Conservation (phyloP, 1,284 basidiomycete species). For the Trametes versicolor region DNA sequence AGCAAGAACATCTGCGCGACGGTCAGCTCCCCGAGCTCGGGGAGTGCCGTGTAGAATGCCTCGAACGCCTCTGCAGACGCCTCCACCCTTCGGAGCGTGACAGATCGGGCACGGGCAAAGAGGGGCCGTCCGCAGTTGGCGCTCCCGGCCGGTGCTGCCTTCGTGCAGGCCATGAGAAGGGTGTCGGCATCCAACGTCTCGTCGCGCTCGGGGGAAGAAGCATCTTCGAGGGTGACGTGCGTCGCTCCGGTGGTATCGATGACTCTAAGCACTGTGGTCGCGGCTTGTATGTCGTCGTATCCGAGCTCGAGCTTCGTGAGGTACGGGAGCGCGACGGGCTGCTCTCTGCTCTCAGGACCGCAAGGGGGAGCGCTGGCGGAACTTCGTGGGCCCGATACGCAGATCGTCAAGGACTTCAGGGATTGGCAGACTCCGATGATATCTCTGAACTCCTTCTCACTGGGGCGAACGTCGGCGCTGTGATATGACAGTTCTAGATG, state of each 20-base stretch:
- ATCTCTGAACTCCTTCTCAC: conserved; percentile 23
- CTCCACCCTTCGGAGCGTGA: conserved; percentile 25
- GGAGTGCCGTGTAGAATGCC: conserved; percentile 28
- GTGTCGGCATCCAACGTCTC: conserved; percentile 27
- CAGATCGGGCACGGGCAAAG: conserved; percentile 29
- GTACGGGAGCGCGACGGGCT: conserved; percentile 28
- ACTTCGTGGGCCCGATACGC: conserved; percentile 29
- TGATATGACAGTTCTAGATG: conserved; percentile 38
- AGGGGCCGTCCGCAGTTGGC: conserved; percentile 8
- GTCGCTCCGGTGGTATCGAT: conserved; percentile 26
- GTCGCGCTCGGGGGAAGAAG: conserved; percentile 27
- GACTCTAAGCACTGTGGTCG: conserved; percentile 24
- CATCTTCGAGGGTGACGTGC: conserved; percentile 29
- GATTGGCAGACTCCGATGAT: conserved; percentile 27
- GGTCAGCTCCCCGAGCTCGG: conserved; percentile 22
- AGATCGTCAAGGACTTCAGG: conserved; percentile 29
- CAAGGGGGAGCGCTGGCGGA: conserved; percentile 4
- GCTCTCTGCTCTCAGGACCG: neutral
- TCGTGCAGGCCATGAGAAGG: conserved; percentile 30
- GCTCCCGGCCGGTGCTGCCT: neutral
- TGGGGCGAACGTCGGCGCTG: conserved; percentile 34
- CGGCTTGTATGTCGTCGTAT: conserved; percentile 32
- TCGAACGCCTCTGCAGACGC: conserved; percentile 32
- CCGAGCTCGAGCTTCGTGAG: conserved; percentile 31
- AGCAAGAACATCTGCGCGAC: conserved; percentile 34